phyloP scores from a whole-genome alignment of 768 basidiomycete genomes.

The Tricholoma matsutake region DNA sequence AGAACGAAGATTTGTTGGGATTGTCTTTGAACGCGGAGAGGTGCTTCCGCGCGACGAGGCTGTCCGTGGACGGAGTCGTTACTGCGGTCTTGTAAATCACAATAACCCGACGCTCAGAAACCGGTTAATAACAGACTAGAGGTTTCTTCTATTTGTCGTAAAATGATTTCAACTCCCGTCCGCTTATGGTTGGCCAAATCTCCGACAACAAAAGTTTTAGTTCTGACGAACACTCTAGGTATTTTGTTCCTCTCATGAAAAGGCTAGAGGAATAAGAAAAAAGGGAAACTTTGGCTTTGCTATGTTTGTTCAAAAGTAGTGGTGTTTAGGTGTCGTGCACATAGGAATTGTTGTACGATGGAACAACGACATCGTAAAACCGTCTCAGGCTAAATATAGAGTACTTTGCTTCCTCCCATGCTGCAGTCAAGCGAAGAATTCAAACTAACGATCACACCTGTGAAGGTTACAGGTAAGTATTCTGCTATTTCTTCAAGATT shows the following conservation, averaged over 20 bases:
- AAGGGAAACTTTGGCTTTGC: too few relatives aligned
- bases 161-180: too few relatives aligned
- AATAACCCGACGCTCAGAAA: slow-evolving; percentile 29
- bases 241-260: too few relatives aligned
- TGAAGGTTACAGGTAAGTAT: slow-evolving; percentile 12
- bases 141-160: too few relatives aligned
- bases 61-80: slow-evolving; percentile 74
- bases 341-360: too few relatives aligned
- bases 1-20: slow-evolving; percentile 78
- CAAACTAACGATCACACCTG: slow-evolving; percentile 12
- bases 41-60: slow-evolving; percentile 81
- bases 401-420: slow-evolving; percentile 16
- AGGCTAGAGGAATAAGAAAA: too few relatives aligned
- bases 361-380: too few relatives aligned
- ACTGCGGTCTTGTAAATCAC: slow-evolving; percentile 75
- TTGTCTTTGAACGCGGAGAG: slow-evolving; percentile 81
- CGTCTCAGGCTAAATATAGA: neutral
- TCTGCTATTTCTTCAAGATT: neutral
- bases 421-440: slow-evolving; percentile 9
- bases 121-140: slow-evolving; percentile 13
- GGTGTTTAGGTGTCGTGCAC: too few relatives aligned
- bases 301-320: too few relatives aligned
- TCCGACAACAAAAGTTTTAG: too few relatives aligned
- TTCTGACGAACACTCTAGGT: too few relatives aligned
- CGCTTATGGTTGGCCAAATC: too few relatives aligned